Percentiles rank a stretch among this genome's conserved stretches.
Evolutionary conservation across 305 asterid species (phyloP).

Genomic region (Rubia balearica): DNA sequence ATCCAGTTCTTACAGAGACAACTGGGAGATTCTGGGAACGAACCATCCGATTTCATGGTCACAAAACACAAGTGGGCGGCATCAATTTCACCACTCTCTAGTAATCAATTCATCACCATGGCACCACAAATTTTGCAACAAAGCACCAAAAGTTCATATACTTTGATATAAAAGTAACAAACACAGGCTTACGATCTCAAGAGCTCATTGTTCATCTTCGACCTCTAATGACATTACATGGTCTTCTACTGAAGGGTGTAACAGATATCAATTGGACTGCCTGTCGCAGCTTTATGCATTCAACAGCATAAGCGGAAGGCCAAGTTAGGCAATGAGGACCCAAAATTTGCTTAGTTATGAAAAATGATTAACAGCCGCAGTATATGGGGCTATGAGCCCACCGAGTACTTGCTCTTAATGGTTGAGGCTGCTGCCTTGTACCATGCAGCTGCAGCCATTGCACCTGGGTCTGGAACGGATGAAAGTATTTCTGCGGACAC

Average conservation of each 20-base stretch:
- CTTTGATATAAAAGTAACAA: conserved; percentile 4
- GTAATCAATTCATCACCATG: background rate
- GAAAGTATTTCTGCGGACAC: conserved; percentile 68
- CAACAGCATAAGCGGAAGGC: conserved; percentile 65
- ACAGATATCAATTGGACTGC: conserved; percentile 3
- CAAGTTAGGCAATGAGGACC: conserved; percentile 19
- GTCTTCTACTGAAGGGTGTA: conserved; percentile 1
- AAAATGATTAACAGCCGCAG: conserved; percentile 13
- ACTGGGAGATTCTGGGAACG: background rate
- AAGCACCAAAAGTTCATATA: background rate
- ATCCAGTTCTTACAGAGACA: too few species aligned
- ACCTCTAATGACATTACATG: conserved; percentile 2
- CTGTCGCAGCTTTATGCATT: conserved; percentile 57
- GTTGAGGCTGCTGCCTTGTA: conserved; percentile 79
- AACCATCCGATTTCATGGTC: background rate
- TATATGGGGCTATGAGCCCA: conserved; percentile 22
- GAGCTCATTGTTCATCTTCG: conserved; percentile 4
- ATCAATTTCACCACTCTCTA: too few species aligned
- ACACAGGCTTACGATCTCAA: background rate
- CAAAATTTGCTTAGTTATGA: conserved; percentile 40
- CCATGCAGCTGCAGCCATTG: conserved; percentile 94
- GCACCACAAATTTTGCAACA: background rate
- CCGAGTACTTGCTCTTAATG: conserved; percentile 36
- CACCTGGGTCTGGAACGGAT: conserved; percentile 91
- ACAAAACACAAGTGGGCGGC: background rate